Base-by-base conservation (phyloP, 192 early-diverging fungal species). In the Lobosporangium transversale region DNA sequence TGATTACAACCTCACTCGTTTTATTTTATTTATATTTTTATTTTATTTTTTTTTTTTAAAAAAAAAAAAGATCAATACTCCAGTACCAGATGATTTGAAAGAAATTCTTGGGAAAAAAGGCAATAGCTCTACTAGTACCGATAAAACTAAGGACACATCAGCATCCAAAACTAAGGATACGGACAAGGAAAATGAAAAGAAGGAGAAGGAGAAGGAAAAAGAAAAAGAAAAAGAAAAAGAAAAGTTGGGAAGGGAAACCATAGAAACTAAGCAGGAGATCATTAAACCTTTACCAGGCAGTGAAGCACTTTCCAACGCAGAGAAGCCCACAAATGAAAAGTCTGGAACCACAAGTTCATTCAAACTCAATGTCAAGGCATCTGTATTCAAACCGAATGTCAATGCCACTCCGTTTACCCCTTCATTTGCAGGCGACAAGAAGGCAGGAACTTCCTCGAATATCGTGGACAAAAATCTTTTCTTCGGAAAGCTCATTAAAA, bases 71-170 rank as follows among this genome's bases (percentile, higher is more conserved):
- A 84, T 97, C 20, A 89, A 89, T 58, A 86, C 87, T 12, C 93
- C 95, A 8, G 88, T 94, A 62, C 95, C 95, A 0, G 82, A 87
- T 26, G 95, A 97, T 68, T 78, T 96, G 29, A 84, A 89, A 23
- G 89, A 92, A 47, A 91, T 96, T 31, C 68, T 95, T 45, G 80
- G 89, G 2, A 89, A 76, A 80, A 56, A 86, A 79, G 53, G 80
- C 86, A 62, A 49, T 24, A 5, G 48, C 27, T 5, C 55, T 12
- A 9, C 70, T 29, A 32, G 54, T 23, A 45, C 29, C 33, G 65
- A 68, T 56, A 42, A 55, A 21, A 20, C 51, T 63, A 58, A 83
- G n/a, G 59, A 73, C 4, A 55, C 45, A 27, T 61, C 32, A 35
- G 18, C 20, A 10, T 36, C 32, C n/a, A 65, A 57, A 26, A 31